Evolutionary conservation across 306 rosid genomes (phyloP).

Genomic region (Medicago truncatula): MtrunA17r5.0-ANR NC_053047.1:42686501-42687000

Average conservation of each 20-base stretch:
- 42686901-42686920: slow-evolving; percentile 59
- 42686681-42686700: slow-evolving; percentile 75
- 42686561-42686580: slow-evolving; percentile 87
- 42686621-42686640: slow-evolving; percentile 92
- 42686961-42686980: slow-evolving; percentile 63
- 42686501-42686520: slow-evolving; percentile 81
- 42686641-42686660: slow-evolving; percentile 86
- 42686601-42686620: slow-evolving; percentile 95
- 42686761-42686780: slow-evolving; percentile 74
- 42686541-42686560: slow-evolving; percentile 93
- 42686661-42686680: slow-evolving; percentile 79
- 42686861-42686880: slow-evolving; percentile 51
- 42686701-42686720: slow-evolving; percentile 86
- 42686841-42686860: not conserved
- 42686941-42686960: slow-evolving; percentile 71
- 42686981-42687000: slow-evolving; percentile 66
- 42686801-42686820: slow-evolving; percentile 75
- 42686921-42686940: slow-evolving; percentile 55
- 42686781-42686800: slow-evolving; percentile 61
- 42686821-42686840: slow-evolving; percentile 65
- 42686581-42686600: slow-evolving; percentile 90
- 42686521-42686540: slow-evolving; percentile 61
- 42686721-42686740: slow-evolving; percentile 70
- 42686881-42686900: slow-evolving; percentile 51
- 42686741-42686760: slow-evolving; percentile 98